These are phyloP conservation scores for Sporothrix mexicana DNA, from an alignment of 2,329 filamentous ascomycete species.

Conservation along the genomic window DNA sequence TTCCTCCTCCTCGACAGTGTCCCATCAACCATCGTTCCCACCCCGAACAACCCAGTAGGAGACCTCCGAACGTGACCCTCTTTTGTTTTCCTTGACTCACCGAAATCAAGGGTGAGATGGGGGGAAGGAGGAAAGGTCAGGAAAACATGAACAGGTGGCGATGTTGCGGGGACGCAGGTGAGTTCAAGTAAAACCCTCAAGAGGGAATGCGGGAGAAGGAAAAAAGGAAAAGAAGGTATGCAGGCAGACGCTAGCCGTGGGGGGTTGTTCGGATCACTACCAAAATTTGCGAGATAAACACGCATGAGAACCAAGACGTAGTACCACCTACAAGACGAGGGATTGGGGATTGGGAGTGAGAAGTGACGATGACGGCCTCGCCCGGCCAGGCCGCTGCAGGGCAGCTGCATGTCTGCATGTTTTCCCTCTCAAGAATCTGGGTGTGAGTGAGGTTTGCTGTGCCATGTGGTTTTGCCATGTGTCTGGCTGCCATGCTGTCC, in stretches of 20 bases:
- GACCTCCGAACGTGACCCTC: background rate
- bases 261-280: background rate
- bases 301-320: background rate
- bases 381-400: slow-evolving; percentile 26
- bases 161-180: too few species aligned
- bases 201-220: background rate
- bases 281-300: background rate
- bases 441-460: background rate
- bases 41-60: background rate
- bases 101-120: background rate
- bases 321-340: background rate
- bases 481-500: background rate
- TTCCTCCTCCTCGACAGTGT: background rate
- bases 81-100: slow-evolving; percentile 11
- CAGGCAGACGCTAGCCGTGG: background rate
- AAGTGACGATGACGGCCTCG: background rate
- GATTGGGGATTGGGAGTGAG: background rate
- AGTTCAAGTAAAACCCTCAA: background rate
- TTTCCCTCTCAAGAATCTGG: background rate
- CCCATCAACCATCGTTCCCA: background rate
- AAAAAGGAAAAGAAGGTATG: background rate
- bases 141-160: background rate
- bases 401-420: background rate
- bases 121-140: too few species aligned
- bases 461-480: slow-evolving; percentile 21